A percentile compares a stretch with the other conserved stretches of the same genome.
Conservation (phyloP, 306 rosid species). For the Vicia villosa region DNA sequence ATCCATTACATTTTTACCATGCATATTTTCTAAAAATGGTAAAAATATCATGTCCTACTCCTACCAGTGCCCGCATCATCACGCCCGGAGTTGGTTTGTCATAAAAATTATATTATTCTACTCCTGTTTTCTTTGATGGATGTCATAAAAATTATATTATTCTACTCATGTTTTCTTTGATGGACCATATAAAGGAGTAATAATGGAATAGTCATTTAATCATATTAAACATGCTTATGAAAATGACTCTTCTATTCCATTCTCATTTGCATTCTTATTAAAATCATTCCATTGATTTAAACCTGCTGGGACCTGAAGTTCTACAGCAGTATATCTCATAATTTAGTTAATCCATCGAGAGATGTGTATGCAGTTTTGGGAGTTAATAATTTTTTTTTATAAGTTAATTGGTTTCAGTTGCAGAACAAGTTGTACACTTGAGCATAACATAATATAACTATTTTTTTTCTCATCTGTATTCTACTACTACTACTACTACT, state of each 20-base stretch:
- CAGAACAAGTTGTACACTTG: not conserved
- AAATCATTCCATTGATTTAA: constrained; percentile 4
- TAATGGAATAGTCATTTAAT: constrained; percentile 20
- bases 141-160: constrained; percentile 1
- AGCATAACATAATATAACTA: constrained; percentile 5
- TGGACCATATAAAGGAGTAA: constrained; percentile 11
- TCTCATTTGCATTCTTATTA: not conserved
- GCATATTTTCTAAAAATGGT: constrained; percentile 9
- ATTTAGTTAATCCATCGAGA: constrained; percentile 12
- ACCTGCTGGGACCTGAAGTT: constrained; percentile 15
- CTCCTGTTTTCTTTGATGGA: too few species aligned
- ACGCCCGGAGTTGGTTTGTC: constrained; percentile 12
- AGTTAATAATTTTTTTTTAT: constrained; percentile 5
- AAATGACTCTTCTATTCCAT: constrained; percentile 31
- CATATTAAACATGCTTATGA: constrained; percentile 13
- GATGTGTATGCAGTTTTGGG: not conserved
- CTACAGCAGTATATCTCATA: constrained; percentile 2
- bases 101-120: not conserved
- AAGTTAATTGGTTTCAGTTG: constrained; percentile 26
- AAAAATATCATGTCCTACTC: constrained; percentile 1
- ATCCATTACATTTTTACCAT: constrained; percentile 9
- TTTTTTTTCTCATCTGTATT: not conserved
- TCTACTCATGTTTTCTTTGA: constrained; percentile 3
- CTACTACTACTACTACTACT: too few species aligned
- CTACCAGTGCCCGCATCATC: not conserved